Evolutionary conservation across 305 asterid species (phyloP), one percentile per base, ranked within the genome.

Genomic region (Ruellia speciosa): DNA sequence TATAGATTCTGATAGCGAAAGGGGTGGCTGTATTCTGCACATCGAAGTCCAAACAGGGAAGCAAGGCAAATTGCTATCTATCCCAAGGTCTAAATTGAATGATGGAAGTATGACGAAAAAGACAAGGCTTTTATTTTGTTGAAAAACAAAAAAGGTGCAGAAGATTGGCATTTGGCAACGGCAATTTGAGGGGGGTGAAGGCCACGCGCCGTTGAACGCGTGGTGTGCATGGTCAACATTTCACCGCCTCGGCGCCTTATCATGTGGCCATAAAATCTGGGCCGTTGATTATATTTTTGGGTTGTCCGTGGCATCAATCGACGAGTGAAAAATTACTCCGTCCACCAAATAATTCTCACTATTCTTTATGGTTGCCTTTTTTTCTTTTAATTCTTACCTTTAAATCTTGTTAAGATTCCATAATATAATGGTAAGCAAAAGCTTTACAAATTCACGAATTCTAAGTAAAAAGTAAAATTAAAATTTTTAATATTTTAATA

Each of bases 131-230:
- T 63, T 37, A 31, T 60, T 64, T 62, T 64, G 48, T 46, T 37
- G 28, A 40, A 18, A 41, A 70, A 16, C 18, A 66, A 55, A 18
- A 7, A 48, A 63, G 8, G 41, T 10, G 9, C 41, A 6, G 12
- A 33, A 33, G 8, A 37, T 37, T 37, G 12, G 12, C 2, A 37
- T 0, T 10, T 37, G 41, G 41, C 41, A 37, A 37, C 31, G 31
- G 41, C 41, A 37, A 37, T 37, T 10, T 37, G 1, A 6, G 9
- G 41, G 37, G 41, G 12, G 9, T 56, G 60, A 16, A 9, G 0
- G 8, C 8, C 81, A 78, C 81, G 84, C 74, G 72, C 68, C 60
- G 5, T 0, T 14, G 59, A 0, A 77, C 65, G 58, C 77, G 84
- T 78, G 75, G 59, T 2, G 9, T 46, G 40, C 1, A 18, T 14